Conservation (phyloP, 1,139 yeast genomes). For the Zygosaccharomyces pseudobailii region DNA sequence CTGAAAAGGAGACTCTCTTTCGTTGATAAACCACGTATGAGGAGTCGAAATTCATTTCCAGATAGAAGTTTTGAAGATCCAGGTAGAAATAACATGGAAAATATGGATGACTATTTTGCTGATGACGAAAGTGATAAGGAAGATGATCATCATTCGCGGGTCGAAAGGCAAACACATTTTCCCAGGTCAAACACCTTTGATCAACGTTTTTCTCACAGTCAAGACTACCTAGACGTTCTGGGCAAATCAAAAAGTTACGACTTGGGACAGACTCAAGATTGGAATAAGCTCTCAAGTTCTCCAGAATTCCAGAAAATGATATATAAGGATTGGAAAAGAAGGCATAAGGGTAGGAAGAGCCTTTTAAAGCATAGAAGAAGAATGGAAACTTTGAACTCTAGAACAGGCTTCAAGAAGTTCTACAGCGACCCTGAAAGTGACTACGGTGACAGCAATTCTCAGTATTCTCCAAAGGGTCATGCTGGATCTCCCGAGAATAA, state of each 20-base stretch:
- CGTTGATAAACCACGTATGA: constrained; percentile 7
- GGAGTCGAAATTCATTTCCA: constrained; percentile 8
- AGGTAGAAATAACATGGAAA: constrained; percentile 28
- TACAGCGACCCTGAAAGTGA: constrained; percentile 6
- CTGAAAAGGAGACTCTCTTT: constrained; percentile 20
- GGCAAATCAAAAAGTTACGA: constrained; percentile 19
- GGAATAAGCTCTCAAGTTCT: constrained; percentile 35
- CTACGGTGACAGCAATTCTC: constrained; percentile 11
- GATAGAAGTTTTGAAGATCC: constrained; percentile 14
- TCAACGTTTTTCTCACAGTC: not conserved
- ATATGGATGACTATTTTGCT: constrained; percentile 33
- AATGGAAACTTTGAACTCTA: not conserved
- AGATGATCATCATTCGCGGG: constrained; percentile 7
- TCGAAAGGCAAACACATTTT: not conserved
- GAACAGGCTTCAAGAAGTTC: not conserved
- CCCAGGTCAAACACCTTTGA: constrained; percentile 7
- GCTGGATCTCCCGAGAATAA: constrained; percentile 14
- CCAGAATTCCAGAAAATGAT: constrained; percentile 44
- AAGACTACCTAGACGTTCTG: not conserved
- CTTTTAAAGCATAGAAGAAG: not conserved
- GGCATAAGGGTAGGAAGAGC: constrained; percentile 15
- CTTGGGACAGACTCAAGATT: constrained; percentile 19
- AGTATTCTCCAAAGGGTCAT: constrained; percentile 14
- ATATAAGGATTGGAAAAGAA: constrained; percentile 31
- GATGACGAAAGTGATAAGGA: constrained; percentile 30